These are phyloP conservation scores for Coemansia sp. DNA, from an alignment of 192 early-diverging fungal genomes.

Conservation along the genomic window DNA sequence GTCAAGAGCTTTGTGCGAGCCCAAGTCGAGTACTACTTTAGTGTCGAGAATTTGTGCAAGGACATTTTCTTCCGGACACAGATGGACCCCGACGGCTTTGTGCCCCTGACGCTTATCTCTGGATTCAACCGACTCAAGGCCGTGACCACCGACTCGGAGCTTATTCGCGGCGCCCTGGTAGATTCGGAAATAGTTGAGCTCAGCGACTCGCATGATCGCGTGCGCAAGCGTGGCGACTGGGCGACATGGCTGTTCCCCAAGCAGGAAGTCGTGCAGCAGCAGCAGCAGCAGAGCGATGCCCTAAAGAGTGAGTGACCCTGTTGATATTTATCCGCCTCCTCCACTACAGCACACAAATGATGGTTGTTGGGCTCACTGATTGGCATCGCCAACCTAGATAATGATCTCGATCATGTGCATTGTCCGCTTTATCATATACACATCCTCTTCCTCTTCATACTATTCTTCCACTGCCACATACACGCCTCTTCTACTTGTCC, in stretches of 20 bases:
- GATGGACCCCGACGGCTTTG: slow-evolving; percentile 87
- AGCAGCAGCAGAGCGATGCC: slow-evolving; percentile 38
- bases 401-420: slow-evolving; percentile 8
- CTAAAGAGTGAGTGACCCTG: slow-evolving; percentile 56
- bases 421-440: slow-evolving; percentile 26
- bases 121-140: slow-evolving; percentile 88
- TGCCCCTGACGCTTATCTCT: slow-evolving; percentile 75
- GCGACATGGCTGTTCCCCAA: slow-evolving; percentile 83
- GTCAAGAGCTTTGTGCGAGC: slow-evolving; percentile 49
- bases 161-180: slow-evolving; percentile 63
- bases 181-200: slow-evolving; percentile 64
- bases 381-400: slow-evolving; percentile 11
- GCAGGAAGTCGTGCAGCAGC: slow-evolving; percentile 56
- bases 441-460: not conserved
- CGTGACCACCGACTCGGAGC: slow-evolving; percentile 65
- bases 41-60: slow-evolving; percentile 94
- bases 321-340: slow-evolving; percentile 7
- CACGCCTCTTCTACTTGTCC: too few species aligned
- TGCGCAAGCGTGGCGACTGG: slow-evolving; percentile 80
- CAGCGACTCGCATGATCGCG: slow-evolving; percentile 54
- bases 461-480: too few species aligned
- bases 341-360: slow-evolving; percentile 8
- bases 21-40: slow-evolving; percentile 94
- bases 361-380: slow-evolving; percentile 5
- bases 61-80: slow-evolving; percentile 93